These are phyloP conservation scores for Barbarea vulgaris DNA, from an alignment of 345 rosid species.

Conservation along the genomic window DNA sequence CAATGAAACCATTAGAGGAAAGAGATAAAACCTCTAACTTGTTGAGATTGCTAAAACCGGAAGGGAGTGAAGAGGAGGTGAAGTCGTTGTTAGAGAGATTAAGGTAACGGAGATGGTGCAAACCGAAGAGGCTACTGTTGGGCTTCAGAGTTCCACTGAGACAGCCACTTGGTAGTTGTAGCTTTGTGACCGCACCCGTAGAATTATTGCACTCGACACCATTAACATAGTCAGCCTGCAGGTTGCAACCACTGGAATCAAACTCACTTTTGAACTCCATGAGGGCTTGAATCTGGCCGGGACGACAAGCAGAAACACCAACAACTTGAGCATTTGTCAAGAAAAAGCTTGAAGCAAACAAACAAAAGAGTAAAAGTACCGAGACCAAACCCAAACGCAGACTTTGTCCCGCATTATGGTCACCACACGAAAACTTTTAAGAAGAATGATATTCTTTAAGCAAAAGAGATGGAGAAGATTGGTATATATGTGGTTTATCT, in stretches of 20 bases:
- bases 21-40: constrained; percentile 24
- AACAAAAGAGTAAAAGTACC: too few relatives aligned
- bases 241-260: not conserved
- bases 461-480: not conserved
- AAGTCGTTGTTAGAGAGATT: constrained; percentile 21
- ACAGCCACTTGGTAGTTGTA: constrained; percentile 12
- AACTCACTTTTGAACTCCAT: not conserved
- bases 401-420: too few relatives aligned
- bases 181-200: not conserved
- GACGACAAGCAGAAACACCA: not conserved
- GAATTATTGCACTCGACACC: not conserved
- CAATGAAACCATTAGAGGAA: not conserved
- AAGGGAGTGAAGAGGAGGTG: not conserved
- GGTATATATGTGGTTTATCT: not conserved
- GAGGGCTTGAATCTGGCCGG: not conserved
- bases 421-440: too few relatives aligned
- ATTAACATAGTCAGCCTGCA: not conserved
- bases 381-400: too few relatives aligned
- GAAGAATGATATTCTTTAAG: not conserved
- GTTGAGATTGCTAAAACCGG: not conserved
- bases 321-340: too few relatives aligned
- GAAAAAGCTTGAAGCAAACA: too few relatives aligned
- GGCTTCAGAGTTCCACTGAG: not conserved
- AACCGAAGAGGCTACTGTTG: constrained; percentile 13
- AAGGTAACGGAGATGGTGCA: constrained; percentile 2